Base-by-base conservation (phyloP, 2,329 filamentous ascomycete genomes). In the Pestalotiopsis sp. region DNA sequence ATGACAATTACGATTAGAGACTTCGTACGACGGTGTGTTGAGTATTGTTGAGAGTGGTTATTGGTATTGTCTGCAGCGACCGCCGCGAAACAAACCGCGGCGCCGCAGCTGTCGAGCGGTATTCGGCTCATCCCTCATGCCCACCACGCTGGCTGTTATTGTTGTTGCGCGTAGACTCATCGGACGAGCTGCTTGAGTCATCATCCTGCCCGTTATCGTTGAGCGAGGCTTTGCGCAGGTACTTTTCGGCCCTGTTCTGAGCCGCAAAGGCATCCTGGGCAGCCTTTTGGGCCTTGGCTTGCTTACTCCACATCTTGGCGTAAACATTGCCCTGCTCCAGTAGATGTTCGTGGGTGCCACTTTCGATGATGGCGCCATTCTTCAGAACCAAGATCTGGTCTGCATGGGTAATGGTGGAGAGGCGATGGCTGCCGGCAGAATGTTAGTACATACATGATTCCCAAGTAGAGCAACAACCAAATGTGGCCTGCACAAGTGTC, bases 231-330 rank as follows among this genome's bases (percentile, higher is more conserved):
- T 84, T 82, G 65, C 82, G 82, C 71, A 87, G 71, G 7, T 83
- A 77, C 73, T 81, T 82, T 69, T 81, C 78, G 14, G 81, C 81
- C 66, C 81, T 81, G 57, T 72, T 73, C 64, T 67, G 82, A 6
- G 81, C 81, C 62, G 79, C 76, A 39, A 81, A 79, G 40, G 88
- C 89, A 75, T 89, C 85, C 67, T 88, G 85, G 3, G 88, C 88
- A 5, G 91, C 92, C 71, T 86, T 86, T 76, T 94, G 91, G 1
- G 92, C 92, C 69, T 91, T 87, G 70, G 92, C 94, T 78, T 97
- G 94, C 80, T 94, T 95, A 70, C 91, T 89, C 94, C 94, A 97
- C 89, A 97, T 94, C 69, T 90, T 90, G 11, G 89, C 87, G 75
- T 97, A 97, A 69, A 90, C 89, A 13, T 93, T 93, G 38, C 88